Conservation (phyloP, 1,139 yeast species). For the Candida smagusa region DNA sequence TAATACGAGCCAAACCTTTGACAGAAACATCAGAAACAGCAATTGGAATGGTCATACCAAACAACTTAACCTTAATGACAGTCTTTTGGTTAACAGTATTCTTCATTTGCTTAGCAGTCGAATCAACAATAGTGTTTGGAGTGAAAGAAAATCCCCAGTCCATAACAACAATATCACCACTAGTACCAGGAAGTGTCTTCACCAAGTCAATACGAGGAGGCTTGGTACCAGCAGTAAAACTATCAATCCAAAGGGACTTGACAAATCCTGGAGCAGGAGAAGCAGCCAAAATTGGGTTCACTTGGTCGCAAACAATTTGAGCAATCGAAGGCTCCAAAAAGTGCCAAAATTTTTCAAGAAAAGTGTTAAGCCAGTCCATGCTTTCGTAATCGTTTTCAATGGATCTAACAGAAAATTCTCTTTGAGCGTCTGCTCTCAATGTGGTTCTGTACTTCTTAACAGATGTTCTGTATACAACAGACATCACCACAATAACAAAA, state of each 20-base stretch:
- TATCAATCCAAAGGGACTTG: constrained; percentile 78
- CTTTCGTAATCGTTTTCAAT: constrained; percentile 89
- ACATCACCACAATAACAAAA: constrained; percentile 56
- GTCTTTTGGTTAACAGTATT: constrained; percentile 79
- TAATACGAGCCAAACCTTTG: constrained; percentile 67
- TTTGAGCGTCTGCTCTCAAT: constrained; percentile 76
- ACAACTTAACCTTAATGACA: constrained; percentile 62
- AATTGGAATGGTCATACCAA: constrained; percentile 65
- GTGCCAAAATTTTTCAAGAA: constrained; percentile 87
- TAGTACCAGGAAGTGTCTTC: constrained; percentile 83
- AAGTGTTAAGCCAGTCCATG: constrained; percentile 90
- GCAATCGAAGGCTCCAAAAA: constrained; percentile 88
- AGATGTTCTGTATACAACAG: constrained; percentile 77
- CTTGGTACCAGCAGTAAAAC: constrained; percentile 89
- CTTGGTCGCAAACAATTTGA: constrained; percentile 81
- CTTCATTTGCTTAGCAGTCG: constrained; percentile 78
- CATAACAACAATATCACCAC: constrained; percentile 91
- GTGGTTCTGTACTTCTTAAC: constrained; percentile 72
- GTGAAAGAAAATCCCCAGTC: constrained; percentile 90
- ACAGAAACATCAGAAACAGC: constrained; percentile 61
- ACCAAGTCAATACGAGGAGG: constrained; percentile 92
- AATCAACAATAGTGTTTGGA: constrained; percentile 84
- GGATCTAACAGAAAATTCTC: constrained; percentile 75
- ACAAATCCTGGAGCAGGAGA: constrained; percentile 81
- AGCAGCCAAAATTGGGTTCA: constrained; percentile 74